Evolutionary conservation across 2,329 filamentous ascomycete species (phyloP), one percentile per base, ranked within the genome.

Genomic region (Myrmaecium sp.): DNA sequence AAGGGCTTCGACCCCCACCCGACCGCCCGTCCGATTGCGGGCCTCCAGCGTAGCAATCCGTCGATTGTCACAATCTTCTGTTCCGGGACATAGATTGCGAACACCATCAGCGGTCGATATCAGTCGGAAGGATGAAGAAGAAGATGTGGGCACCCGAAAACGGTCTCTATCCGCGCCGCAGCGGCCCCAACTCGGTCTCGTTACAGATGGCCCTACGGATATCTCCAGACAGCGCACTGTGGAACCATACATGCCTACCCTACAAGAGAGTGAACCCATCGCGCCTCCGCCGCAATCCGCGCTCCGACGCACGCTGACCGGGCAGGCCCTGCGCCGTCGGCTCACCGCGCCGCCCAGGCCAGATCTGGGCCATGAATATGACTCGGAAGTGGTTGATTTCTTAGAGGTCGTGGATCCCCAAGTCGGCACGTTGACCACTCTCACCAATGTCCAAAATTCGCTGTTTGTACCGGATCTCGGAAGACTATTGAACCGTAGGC

Each of bases 371-470:
- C 17, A 47, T 23, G 64, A 72, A 32, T 72, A 74, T 36, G 63
- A 68, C 18, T 44, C 59, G 12, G 59, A 65, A 31, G 50, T 74
- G 26, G 68, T 74, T n/a, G 67, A 74, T 43, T 46, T 74, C 17
- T 51, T 76, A 25, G 71, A 76, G 50, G 61, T 74, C 21, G 4
- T 35, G 80, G 78, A 84, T 38, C 78, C 78, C 17, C 76, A 84
- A 53, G 71, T 86, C 4, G 69, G 77, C 17, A 78, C 78, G 0
- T 54, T 86, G 3, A 78, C 76, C 0, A 83, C 77, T 10, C 64
- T 84, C 4, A 84, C 76, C 21, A 86, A 86, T 42, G 73, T 86
- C 6, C 78, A 84, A 42, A 86, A 86, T 43, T 83, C 79, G 0
- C 65, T 86, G 4, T 84, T 84, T 46, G 57, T 84, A 2, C 79